Evolutionary conservation across 805 yeast species (phyloP).

Genomic region (Candida cerambycidarum): DNA sequence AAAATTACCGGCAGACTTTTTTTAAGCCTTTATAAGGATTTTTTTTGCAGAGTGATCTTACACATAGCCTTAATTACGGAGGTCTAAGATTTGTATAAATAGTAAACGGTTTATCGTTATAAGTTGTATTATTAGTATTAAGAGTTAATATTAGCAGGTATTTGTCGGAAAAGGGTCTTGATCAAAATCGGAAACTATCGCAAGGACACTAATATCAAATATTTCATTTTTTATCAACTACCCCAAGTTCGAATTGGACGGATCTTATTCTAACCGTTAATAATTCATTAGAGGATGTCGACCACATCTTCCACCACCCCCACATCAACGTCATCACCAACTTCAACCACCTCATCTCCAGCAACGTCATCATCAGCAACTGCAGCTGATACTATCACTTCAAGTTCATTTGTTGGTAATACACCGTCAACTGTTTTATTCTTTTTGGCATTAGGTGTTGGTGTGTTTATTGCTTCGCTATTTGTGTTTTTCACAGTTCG

Average conservation of each 20-base stretch:
- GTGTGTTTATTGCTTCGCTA: conserved; percentile 54
- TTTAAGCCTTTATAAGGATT: background rate
- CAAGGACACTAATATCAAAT: too few relatives aligned
- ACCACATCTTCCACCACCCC: too few relatives aligned
- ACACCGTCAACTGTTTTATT: conserved; percentile 64
- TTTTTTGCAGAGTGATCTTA: background rate
- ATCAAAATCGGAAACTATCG: too few relatives aligned
- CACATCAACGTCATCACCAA: background rate
- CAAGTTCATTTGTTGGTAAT: conserved; percentile 38
- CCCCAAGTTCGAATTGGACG: too few relatives aligned
- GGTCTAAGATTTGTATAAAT: background rate
- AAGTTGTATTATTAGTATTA: too few relatives aligned
- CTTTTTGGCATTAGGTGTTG: conserved; percentile 62
- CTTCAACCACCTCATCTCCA: conserved; percentile 1
- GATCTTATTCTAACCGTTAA: too few relatives aligned
- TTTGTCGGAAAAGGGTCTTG: too few relatives aligned
- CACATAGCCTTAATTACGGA: background rate
- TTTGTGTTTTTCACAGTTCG: conserved; percentile 61
- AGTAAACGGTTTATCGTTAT: background rate
- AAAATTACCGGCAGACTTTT: conserved; percentile 4
- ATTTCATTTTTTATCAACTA: too few relatives aligned
- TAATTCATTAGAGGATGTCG: background rate
- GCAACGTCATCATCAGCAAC: background rate
- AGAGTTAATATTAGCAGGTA: too few relatives aligned
- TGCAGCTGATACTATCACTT: background rate